These are phyloP conservation scores for Heterobasidion annosum DNA, from an alignment of 1,284 basidiomycete species.

Conservation along the genomic window DNA sequence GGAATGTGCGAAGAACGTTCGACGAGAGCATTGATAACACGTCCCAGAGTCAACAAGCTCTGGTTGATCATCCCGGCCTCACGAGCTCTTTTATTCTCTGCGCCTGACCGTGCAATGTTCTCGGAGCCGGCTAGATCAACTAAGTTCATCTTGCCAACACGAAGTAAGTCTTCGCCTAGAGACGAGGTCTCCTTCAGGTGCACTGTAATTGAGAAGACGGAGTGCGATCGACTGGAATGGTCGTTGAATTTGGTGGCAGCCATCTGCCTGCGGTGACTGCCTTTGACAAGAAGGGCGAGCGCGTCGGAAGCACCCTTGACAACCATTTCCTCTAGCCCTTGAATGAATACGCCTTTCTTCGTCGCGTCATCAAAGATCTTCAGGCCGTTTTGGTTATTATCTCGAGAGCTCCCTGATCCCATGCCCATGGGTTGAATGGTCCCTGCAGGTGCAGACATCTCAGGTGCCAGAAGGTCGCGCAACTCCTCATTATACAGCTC, in stretches of 20 bases:
- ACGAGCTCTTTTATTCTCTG: conserved; percentile 89
- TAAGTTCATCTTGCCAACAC: conserved; percentile 93
- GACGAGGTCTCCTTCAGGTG: conserved; percentile 81
- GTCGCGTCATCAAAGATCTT: conserved; percentile 91
- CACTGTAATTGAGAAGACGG: conserved; percentile 95
- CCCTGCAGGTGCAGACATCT: conserved; percentile 55
- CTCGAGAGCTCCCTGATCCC: conserved; percentile 27
- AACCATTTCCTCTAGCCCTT: conserved; percentile 88
- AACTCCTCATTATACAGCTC: conserved; percentile 99
- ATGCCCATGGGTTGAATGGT: conserved; percentile 66
- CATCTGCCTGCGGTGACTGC: conserved; percentile 87
- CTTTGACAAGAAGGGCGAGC: conserved; percentile 78
- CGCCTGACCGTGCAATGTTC: conserved; percentile 94
- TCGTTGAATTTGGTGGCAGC: conserved; percentile 98
- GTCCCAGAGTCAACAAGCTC: conserved; percentile 89
- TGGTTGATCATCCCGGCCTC: conserved; percentile 99
- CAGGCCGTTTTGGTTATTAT: conserved; percentile 41
- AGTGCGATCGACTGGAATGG: conserved; percentile 94
- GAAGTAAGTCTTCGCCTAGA: conserved; percentile 82
- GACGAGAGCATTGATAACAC: conserved; percentile 96
- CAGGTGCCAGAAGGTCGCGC: conserved; percentile 81
- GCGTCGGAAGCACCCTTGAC: conserved; percentile 85
- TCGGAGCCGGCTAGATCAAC: conserved; percentile 98
- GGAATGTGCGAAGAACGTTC: conserved; percentile 90
- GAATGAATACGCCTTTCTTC: conserved; percentile 86